Evolutionary conservation across 2,329 filamentous ascomycete genomes (phyloP).

Genomic region (Alternaria novae-zelandiae): DNA sequence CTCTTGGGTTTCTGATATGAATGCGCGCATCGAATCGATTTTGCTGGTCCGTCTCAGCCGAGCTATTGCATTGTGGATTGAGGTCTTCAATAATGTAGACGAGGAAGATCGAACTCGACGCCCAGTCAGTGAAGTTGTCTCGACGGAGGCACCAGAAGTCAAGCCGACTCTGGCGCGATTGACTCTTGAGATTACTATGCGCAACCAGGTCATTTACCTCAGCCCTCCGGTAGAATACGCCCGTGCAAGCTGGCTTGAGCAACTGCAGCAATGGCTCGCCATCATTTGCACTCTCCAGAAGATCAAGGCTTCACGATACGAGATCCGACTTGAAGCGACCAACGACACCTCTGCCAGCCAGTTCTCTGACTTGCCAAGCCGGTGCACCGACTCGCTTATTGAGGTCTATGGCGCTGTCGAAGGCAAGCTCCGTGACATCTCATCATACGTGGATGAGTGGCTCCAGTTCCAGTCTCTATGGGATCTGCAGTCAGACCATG

Average conservation of each 20-base stretch:
- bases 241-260: constrained; percentile 89
- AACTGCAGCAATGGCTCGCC: constrained; percentile 92
- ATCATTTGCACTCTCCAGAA: constrained; percentile 91
- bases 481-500: constrained; percentile 95
- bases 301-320: constrained; percentile 93
- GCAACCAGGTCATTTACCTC: constrained; percentile 95
- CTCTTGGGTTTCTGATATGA: constrained; percentile 88
- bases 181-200: constrained; percentile 94
- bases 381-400: constrained; percentile 79
- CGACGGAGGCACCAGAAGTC: constrained; percentile 53
- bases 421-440: constrained; percentile 78
- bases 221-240: constrained; percentile 93
- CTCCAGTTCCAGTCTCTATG: constrained; percentile 97
- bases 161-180: constrained; percentile 73
- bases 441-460: constrained; percentile 94
- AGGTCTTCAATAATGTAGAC: constrained; percentile 70
- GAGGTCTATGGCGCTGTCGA: constrained; percentile 85
- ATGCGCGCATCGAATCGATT: constrained; percentile 80
- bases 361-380: constrained; percentile 83
- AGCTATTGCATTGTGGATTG: constrained; percentile 86
- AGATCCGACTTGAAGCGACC: constrained; percentile 75
- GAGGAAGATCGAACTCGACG: constrained; percentile 37
- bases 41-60: constrained; percentile 82
- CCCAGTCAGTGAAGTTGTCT: constrained; percentile 38
- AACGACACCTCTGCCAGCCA: constrained; percentile 67